phyloP scores from a whole-genome alignment of 1,139 yeast species.

The Suhomyces atakaporum region DNA sequence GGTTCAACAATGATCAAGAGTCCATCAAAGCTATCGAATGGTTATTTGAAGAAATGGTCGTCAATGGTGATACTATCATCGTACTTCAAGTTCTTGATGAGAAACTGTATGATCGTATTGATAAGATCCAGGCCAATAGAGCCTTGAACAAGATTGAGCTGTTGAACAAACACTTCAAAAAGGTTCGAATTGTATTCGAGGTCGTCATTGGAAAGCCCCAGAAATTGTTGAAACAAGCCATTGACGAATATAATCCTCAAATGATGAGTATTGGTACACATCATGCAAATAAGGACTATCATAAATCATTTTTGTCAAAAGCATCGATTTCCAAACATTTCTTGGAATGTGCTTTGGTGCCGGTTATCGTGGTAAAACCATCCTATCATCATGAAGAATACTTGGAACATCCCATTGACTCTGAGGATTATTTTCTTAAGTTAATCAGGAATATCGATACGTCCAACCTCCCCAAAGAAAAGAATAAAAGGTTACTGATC shows the following conservation, averaged over 20 bases:
- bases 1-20: slow-evolving; percentile 59
- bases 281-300: slow-evolving; percentile 24
- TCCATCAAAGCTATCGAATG: slow-evolving; percentile 64
- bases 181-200: slow-evolving; percentile 58
- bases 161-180: slow-evolving; percentile 49
- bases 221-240: slow-evolving; percentile 53
- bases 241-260: slow-evolving; percentile 63
- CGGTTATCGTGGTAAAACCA: slow-evolving; percentile 69
- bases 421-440: slow-evolving; percentile 33
- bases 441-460: slow-evolving; percentile 29
- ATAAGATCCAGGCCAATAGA: slow-evolving; percentile 34
- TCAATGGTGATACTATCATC: slow-evolving; percentile 65
- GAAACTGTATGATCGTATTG: slow-evolving; percentile 30
- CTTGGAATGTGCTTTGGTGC: slow-evolving; percentile 65
- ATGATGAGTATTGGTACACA: slow-evolving; percentile 68
- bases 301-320: slow-evolving; percentile 47
- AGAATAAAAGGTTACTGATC: slow-evolving; percentile 10
- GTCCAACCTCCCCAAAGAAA: slow-evolving; percentile 4
- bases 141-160: slow-evolving; percentile 43
- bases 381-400: slow-evolving; percentile 41
- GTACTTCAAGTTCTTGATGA: slow-evolving; percentile 61
- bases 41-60: slow-evolving; percentile 64
- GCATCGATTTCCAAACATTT: slow-evolving; percentile 61
- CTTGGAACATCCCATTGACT: slow-evolving; percentile 27
- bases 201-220: slow-evolving; percentile 64